Conservation (phyloP, 116 monocot genomes). For the Phalaenopsis hybrid region DNA sequence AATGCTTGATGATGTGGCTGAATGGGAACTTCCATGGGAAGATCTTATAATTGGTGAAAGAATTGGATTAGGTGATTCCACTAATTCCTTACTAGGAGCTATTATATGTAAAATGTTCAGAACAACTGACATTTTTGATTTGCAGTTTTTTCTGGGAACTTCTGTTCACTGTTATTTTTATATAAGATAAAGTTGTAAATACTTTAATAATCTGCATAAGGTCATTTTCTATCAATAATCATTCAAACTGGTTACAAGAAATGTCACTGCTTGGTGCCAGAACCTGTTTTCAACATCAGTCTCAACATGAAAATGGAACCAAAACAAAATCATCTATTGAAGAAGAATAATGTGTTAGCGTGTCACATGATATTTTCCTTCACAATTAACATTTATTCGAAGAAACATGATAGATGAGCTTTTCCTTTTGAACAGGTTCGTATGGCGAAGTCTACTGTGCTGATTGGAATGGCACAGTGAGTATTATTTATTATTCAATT, state of each 20-base stretch:
- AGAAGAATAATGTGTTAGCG: no score
- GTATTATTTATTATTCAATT: slow-evolving; percentile 17
- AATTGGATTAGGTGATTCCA: slow-evolving; percentile 88
- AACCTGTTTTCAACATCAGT: neutral
- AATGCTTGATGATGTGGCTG: slow-evolving; percentile 86
- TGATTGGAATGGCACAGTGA: slow-evolving; percentile 97
- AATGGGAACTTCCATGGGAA: slow-evolving; percentile 91
- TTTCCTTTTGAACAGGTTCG: slow-evolving; percentile 59
- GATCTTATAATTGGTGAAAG: slow-evolving; percentile 94
- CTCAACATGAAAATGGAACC: neutral
- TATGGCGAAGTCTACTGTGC: slow-evolving; percentile 98
- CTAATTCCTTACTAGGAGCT: neutral
- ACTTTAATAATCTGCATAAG: neutral
- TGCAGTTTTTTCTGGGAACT: neutral
- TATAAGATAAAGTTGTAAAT: neutral
- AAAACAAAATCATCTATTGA: neutral
- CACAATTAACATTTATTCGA: neutral
- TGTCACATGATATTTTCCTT: neutral
- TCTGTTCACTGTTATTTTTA: neutral
- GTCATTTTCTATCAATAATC: neutral
- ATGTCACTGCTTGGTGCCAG: neutral
- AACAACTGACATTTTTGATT: neutral
- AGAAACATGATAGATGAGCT: neutral
- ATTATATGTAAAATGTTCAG: neutral
- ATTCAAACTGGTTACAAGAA: neutral